Base-by-base conservation (phyloP, 2,329 filamentous ascomycete genomes). In the Cadophora luteo-olivacea region DNA sequence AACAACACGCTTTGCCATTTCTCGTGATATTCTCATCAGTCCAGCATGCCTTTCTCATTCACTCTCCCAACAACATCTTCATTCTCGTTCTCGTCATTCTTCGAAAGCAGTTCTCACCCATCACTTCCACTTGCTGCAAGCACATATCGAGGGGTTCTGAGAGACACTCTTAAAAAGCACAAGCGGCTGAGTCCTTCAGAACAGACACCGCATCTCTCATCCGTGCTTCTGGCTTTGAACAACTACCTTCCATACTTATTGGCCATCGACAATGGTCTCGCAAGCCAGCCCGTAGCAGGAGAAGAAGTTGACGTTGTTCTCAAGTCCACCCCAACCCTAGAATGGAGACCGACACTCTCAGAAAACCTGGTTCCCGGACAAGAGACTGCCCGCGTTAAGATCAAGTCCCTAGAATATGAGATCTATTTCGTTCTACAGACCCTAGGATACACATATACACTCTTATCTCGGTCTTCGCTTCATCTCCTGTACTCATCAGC, bases 41-140 rank as follows among this genome's bases (percentile, higher is more conserved):
- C 6, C 22, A 60, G 24, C 8, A 98, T 98, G 96, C 94, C 95
- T 38, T 98, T 92, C 78, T 91, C 92, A 14, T 97, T 97, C 77
- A 82, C 87, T 12, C 88, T 98, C 38, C 94, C 96, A 1, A 98
- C 95, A 0, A 97, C 95, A 5, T 97, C 94, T 41, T 88, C 91
- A 65, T 91, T 97, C 77, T 90, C 92, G 64, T 95, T 97, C 78
- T 91, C 92, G 25, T 85, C 90, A 48, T 91, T 85, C 80, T 91
- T 97, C 80, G 86, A 82, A 75, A 95, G 92, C 76, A 87, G 90
- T 72, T 93, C 93, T 2, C 95, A 98, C 80, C 95, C 96, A 3
- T 97, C 95, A 0, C 85, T 99, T 52, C 93, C 94, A 29, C 87
- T 95, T 75, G 87, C 88, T 65, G 91, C 93, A 25, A 94, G 94